Percentiles rank a stretch among this genome's conserved stretches.
phyloP scores from a whole-genome alignment of 108 stramenopile species.

The Parmales sp. region DNA sequence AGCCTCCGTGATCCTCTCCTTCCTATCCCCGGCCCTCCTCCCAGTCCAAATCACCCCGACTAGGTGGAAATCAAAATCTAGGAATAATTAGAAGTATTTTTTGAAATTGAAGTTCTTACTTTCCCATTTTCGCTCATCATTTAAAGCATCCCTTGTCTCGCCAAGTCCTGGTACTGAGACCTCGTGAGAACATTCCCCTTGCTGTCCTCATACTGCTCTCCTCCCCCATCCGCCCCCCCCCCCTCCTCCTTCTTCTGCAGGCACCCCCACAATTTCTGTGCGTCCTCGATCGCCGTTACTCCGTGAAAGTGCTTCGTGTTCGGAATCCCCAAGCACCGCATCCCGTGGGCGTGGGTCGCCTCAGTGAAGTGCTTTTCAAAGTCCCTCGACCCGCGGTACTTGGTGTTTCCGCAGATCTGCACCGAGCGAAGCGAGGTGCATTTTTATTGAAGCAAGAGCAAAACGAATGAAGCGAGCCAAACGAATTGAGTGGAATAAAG shows the following conservation, averaged over 20 bases:
- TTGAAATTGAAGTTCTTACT: no score
- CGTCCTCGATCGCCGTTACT: slow-evolving; percentile 93
- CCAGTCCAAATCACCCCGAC: no score
- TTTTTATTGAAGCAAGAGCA: no score
- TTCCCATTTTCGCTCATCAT: background rate
- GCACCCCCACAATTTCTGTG: slow-evolving; percentile 73
- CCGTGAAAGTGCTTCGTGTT: slow-evolving; percentile 99
- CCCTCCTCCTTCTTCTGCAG: slow-evolving; percentile 58
- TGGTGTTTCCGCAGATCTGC: slow-evolving; percentile 94
- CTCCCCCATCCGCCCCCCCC: slow-evolving; percentile 45
- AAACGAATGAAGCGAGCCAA: no score
- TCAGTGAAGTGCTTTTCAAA: slow-evolving; percentile 96
- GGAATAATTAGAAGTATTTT: no score
- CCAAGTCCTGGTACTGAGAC: slow-evolving; percentile 85
- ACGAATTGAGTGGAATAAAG: no score
- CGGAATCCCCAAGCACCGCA: slow-evolving; percentile 94
- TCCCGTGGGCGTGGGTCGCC: slow-evolving; percentile 88
- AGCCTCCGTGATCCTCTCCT: no score
- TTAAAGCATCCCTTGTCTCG: slow-evolving; percentile 84
- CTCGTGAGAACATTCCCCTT: slow-evolving; percentile 92
- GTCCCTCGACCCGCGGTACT: slow-evolving; percentile 82
- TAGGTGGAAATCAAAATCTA: no score
- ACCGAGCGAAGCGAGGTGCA: no score
- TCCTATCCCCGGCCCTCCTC: no score
- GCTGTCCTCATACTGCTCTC: slow-evolving; percentile 97